Percentiles rank a stretch among this genome's conserved stretches.
Conservation (phyloP, 352 stramenopile genomes). For the Stramenopiles sp. region DNA sequence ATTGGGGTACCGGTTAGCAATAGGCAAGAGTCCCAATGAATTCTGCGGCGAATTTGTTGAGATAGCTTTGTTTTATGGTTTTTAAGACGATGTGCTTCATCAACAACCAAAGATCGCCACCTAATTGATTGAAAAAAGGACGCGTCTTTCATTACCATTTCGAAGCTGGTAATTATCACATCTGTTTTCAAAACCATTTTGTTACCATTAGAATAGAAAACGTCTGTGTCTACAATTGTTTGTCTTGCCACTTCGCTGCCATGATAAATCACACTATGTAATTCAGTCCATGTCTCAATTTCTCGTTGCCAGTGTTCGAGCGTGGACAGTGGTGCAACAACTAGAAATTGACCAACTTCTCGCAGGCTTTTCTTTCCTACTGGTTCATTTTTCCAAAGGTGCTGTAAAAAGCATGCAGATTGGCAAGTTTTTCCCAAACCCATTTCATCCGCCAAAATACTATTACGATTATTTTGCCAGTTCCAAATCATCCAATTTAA, state of each 20-base stretch:
- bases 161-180: conserved; percentile 98
- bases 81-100: conserved; percentile 97
- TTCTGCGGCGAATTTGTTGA: conserved; percentile 48
- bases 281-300: conserved; percentile 57
- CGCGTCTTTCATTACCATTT: conserved; percentile 82
- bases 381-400: conserved; percentile 25
- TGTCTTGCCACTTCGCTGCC: not conserved
- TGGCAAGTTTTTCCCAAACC: conserved; percentile 88
- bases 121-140: conserved; percentile 84
- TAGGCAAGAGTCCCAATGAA: conserved; percentile 75
- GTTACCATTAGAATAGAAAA: conserved; percentile 18
- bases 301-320: conserved; percentile 96
- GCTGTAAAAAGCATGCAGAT: conserved; percentile 79
- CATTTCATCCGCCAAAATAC: conserved; percentile 97
- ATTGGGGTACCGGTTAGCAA: conserved; percentile 86
- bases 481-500: conserved; percentile 94
- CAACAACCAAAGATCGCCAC: conserved; percentile 92
- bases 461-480: conserved; percentile 36
- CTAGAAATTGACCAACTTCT: conserved; percentile 76
- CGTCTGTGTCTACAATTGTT: not conserved
- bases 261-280: conserved; percentile 4
- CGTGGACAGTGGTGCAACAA: conserved; percentile 91
- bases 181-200: conserved; percentile 69
- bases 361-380: conserved; percentile 32
- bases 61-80: conserved; percentile 94